These are phyloP conservation scores for Sinapis alba DNA, from an alignment of 441 rosid species.

Conservation along the genomic window DNA sequence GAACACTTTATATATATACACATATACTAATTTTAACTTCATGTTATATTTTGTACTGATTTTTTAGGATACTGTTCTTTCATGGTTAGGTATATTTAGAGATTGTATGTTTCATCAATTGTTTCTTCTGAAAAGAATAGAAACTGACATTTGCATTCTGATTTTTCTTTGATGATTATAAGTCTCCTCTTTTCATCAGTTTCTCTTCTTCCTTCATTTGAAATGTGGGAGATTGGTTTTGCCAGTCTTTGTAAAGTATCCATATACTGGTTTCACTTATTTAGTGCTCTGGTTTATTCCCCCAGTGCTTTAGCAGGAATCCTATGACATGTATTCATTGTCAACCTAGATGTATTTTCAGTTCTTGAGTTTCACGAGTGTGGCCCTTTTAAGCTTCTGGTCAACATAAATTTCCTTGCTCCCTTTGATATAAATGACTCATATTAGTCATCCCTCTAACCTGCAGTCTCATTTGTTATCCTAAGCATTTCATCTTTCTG, in stretches of 20 bases:
- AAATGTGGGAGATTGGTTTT: background rate
- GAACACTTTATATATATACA: conserved; percentile 22
- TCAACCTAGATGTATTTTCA: background rate
- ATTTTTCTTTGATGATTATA: background rate
- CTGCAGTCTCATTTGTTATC: background rate
- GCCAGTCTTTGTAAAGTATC: background rate
- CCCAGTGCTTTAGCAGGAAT: conserved; percentile 11
- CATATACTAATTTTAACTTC: background rate
- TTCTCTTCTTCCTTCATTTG: background rate
- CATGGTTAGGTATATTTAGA: conserved; percentile 3
- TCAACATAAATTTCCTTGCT: background rate
- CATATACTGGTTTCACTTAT: background rate
- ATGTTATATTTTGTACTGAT: background rate
- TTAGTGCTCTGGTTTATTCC: background rate
- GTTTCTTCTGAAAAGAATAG: conserved; percentile 10
- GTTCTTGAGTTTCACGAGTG: background rate
- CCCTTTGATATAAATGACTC: background rate
- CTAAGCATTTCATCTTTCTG: background rate
- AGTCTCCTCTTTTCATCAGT: background rate
- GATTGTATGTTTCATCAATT: conserved; percentile 8
- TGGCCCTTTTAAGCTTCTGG: background rate
- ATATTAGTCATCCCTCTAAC: background rate
- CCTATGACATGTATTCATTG: background rate
- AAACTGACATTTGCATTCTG: conserved; percentile 9
- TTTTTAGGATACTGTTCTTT: conserved; percentile 11